Evolutionary conservation across 2,329 filamentous ascomycete species (phyloP), one percentile per base, ranked within the genome.

Genomic region (Cryphonectria radicalis): DNA sequence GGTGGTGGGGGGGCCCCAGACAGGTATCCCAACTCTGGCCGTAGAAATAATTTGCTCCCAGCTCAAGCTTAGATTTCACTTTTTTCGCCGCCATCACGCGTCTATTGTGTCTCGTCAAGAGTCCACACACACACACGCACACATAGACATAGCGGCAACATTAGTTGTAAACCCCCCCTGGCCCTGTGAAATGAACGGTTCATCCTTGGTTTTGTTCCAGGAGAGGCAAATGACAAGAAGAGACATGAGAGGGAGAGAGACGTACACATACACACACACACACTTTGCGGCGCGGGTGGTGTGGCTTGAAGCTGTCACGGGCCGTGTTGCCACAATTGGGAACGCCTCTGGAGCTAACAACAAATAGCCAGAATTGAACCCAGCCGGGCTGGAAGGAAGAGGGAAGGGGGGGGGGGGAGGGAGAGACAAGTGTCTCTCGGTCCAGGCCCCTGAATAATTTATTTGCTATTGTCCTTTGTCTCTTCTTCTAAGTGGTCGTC

Each of bases 391-490:
- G 28, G 28, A 28, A 28, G 28, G 28, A 28, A 37, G 37, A 11
- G 37, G 7, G 28, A 28, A 14, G 40, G 13, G 42, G 42, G 42
- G 17, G 1, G 5, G 43, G 17, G 43, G 17, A 25, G 35, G 43
- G 14, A 65, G 42, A 32, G 22, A 65, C 63, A 65, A 2, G 6
- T 50, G 46, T 65, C 42, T 65, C 63, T 65, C 42, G 63, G 42
- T 50, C 42, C 22, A n/a, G 63, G 28, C 42, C 43, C 42, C n/a
- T 65, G 25, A 28, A n/a, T 43, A 35, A 25, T 25, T 37, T 25
- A 28, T n/a, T 10, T 7, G 1, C 22, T 50, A 4, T n/a, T 50
- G 32, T 32, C 8, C 40, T 22, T 50, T 5, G 22, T 50, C 19
- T 22, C 46, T 19, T 22, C 37, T 25, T 53, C 28, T 25, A n/a